Evolutionary conservation across 192 early-diverging fungal genomes (phyloP).

Genomic region (Endogone sp.): DNA sequence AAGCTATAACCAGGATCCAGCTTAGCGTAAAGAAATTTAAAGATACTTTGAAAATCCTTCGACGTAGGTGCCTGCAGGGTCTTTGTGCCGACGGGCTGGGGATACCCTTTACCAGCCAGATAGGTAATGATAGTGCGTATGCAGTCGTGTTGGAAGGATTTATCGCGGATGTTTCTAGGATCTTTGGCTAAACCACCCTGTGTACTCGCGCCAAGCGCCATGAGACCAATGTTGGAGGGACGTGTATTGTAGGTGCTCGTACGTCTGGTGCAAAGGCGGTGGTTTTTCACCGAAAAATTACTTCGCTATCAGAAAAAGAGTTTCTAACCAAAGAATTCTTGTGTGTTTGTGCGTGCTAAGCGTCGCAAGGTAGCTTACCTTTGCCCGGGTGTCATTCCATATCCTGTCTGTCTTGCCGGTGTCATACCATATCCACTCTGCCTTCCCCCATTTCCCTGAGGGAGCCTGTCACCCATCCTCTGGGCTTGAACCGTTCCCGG

Average conservation of each 20-base stretch:
- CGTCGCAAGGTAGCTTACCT: not conserved
- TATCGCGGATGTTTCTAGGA: constrained; percentile 35
- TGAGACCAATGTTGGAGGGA: no score
- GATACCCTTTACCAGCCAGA: constrained; percentile 53
- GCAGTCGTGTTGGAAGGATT: constrained; percentile 41
- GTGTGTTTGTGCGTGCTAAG: no score
- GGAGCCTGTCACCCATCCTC: not conserved
- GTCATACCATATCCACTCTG: not conserved
- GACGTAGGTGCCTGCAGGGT: constrained; percentile 33
- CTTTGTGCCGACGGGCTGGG: no score
- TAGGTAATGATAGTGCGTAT: constrained; percentile 51
- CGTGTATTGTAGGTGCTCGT: not conserved
- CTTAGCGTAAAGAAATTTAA: constrained; percentile 63
- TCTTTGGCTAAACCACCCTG: constrained; percentile 6
- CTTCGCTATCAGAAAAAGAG: no score
- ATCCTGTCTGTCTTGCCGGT: not conserved
- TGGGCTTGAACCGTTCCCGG: not conserved
- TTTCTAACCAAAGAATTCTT: no score
- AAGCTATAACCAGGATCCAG: constrained; percentile 55
- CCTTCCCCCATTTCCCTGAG: not conserved
- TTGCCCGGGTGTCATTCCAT: not conserved
- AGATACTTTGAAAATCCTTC: constrained; percentile 70
- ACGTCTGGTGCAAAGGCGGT: not conserved
- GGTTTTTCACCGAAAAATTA: no score
- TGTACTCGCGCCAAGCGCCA: no score